Base-by-base conservation (phyloP, 495 filamentous ascomycete species). In the Cryomyces minteri region DNA sequence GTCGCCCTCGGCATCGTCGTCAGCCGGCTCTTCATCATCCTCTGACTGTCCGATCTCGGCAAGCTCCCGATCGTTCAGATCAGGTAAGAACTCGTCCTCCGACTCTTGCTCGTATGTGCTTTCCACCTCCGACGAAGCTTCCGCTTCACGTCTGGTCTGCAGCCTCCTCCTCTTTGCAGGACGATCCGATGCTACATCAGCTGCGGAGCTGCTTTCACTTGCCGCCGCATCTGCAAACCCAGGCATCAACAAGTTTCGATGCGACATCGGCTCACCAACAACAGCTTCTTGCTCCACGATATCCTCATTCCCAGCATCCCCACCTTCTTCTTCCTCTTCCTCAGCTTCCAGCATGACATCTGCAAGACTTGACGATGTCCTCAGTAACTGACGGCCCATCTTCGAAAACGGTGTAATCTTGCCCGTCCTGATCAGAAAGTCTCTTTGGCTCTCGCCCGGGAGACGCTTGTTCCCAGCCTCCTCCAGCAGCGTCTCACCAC, bases 331-430 rank as follows among this genome's bases (percentile, higher is more conserved):
- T 49, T 73, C 68, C 45, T 71, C 69, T 31, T 80, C 77, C 51
- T 87, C 85, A 0, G 83, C 83, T 46, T 86, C 81, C 10, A 84
- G 64, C 39, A 93, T 70, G 6, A 76, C 82, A 58, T 83, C 36
- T 67, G 66, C 10, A 66, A 64, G 14, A 64, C 59, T 25, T 67
- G 64, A 31, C 67, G 68, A 39, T 4, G 54, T 43, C 36, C 44
- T 47, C 33, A 52, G 14, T 10, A 54, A 32, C 31, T 51, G 40
- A 25, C 56, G 46, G 32, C 51, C 58, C 52, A 88, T 70, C 43
- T 76, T 78, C 3, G 87, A 80, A 48, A 98, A 96, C 0, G 90
- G 90, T 0, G 90, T 98, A 52, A 98, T 98, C 61, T 96, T 94
- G 43, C 90, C 90, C 0, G 88, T 98, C 5, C 90, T 74, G 32